Percentiles rank a stretch among this genome's conserved stretches.
Conservation (phyloP, 1,284 basidiomycete genomes). For the Ceratobasidium sp. region DNA sequence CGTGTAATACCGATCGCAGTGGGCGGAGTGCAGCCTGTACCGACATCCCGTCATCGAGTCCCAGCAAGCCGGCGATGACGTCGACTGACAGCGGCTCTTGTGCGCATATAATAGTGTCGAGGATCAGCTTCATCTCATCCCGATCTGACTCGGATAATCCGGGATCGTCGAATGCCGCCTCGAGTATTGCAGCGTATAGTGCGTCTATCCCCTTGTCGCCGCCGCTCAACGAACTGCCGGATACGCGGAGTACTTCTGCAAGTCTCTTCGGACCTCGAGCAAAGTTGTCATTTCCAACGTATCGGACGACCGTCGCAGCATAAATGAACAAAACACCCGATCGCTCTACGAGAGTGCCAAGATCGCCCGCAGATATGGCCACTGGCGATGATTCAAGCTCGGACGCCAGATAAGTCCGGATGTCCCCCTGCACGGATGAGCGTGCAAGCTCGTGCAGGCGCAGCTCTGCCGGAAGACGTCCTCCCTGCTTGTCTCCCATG, state of each 20-base stretch:
- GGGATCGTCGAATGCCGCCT: no score
- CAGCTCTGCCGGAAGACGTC: not conserved
- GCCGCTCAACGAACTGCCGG: not conserved
- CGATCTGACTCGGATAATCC: no score
- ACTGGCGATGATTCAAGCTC: not conserved
- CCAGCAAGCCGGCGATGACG: not conserved
- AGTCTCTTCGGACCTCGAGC: not conserved
- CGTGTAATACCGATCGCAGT: not conserved
- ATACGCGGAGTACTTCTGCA: not conserved
- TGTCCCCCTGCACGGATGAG: not conserved
- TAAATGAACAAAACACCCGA: conserved; percentile 14
- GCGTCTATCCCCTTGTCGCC: not conserved
- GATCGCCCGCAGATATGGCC: no score
- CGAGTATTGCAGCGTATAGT: not conserved
- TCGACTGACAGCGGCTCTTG: not conserved
- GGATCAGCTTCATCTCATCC: no score
- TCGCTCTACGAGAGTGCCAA: no score
- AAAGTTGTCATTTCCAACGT: not conserved
- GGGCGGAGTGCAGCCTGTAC: not conserved
- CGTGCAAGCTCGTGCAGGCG: no score
- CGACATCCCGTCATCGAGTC: not conserved
- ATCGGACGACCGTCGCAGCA: not conserved
- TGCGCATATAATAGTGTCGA: no score
- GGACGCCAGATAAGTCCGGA: not conserved
- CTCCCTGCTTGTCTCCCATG: not conserved